Evolutionary conservation across 1,139 yeast genomes (phyloP).

Genomic region (Sugiyamaella xylanicola): DNA sequence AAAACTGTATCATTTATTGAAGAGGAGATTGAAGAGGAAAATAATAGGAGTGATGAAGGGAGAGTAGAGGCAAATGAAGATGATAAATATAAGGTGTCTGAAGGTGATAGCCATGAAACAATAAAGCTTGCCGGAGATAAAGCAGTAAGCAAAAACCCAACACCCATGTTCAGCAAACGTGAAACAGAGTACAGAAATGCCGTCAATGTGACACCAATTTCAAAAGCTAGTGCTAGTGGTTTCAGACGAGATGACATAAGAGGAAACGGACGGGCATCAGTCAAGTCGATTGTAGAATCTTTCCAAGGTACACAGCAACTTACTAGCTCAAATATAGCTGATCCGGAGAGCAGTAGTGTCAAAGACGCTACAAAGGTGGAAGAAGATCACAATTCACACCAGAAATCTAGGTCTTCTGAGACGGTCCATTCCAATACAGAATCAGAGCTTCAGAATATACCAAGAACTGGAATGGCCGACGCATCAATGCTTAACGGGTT

Average conservation of each 20-base stretch:
- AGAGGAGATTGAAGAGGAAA: conserved; percentile 1
- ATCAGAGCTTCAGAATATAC: background rate
- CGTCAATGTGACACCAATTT: conserved; percentile 8
- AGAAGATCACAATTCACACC: too few species aligned
- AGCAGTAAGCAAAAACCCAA: background rate
- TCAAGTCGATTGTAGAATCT: background rate
- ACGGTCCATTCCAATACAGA: background rate
- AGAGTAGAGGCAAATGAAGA: too few species aligned
- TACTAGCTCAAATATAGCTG: background rate
- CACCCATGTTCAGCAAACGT: conserved; percentile 1
- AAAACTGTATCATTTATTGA: conserved; percentile 3
- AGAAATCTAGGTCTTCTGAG: too few species aligned
- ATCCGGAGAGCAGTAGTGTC: too few species aligned
- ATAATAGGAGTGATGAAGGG: background rate
- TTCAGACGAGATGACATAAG: background rate
- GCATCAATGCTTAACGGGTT: conserved; percentile 18
- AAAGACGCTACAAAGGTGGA: too few species aligned
- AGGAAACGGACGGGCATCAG: background rate
- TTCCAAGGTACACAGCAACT: background rate
- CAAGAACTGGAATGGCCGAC: background rate
- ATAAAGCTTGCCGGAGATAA: background rate
- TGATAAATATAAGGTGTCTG: too few species aligned
- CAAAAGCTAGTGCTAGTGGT: background rate
- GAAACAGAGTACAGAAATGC: conserved; percentile 10
- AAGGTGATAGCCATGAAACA: too few species aligned